Evolutionary conservation across 805 yeast species (phyloP).

Genomic region (Starmera dryadoides): DNA sequence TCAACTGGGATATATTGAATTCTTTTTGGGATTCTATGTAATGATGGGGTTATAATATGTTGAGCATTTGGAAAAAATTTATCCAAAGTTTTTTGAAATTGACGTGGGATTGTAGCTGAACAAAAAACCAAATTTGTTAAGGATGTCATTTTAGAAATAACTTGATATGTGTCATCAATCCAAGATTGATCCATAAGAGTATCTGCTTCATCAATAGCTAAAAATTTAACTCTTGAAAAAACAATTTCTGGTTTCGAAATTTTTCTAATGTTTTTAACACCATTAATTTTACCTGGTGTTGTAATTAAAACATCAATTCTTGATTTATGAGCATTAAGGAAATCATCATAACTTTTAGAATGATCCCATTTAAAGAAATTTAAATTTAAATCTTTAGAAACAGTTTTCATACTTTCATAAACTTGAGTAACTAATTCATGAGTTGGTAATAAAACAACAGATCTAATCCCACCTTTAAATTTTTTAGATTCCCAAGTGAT

Average conservation of each 20-base stretch:
- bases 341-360: conserved; percentile 46
- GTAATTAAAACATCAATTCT: conserved; percentile 77
- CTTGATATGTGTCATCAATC: conserved; percentile 53
- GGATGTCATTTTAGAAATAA: conserved; percentile 42
- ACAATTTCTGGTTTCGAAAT: conserved; percentile 31
- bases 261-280: conserved; percentile 27
- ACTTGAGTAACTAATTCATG: conserved; percentile 86
- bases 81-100: conserved; percentile 56
- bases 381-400: conserved; percentile 30
- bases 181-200: conserved; percentile 81
- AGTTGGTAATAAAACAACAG: conserved; percentile 82
- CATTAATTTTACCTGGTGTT: conserved; percentile 68
- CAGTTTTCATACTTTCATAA: conserved; percentile 29
- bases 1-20: conserved; percentile 71
- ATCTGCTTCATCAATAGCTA: conserved; percentile 92
- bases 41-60: conserved; percentile 67
- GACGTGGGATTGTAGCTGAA: conserved; percentile 85
- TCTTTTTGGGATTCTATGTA: conserved; percentile 78
- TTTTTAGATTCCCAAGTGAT: conserved; percentile 27
- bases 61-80: conserved; percentile 57
- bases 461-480: conserved; percentile 43
- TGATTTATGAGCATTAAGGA: conserved; percentile 37
- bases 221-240: conserved; percentile 41
- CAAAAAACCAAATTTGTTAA: conserved; percentile 65
- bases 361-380: conserved; percentile 54